phyloP scores from a whole-genome alignment of 2,329 filamentous ascomycete species.

The Coniochaeta ligniaria region DNA sequence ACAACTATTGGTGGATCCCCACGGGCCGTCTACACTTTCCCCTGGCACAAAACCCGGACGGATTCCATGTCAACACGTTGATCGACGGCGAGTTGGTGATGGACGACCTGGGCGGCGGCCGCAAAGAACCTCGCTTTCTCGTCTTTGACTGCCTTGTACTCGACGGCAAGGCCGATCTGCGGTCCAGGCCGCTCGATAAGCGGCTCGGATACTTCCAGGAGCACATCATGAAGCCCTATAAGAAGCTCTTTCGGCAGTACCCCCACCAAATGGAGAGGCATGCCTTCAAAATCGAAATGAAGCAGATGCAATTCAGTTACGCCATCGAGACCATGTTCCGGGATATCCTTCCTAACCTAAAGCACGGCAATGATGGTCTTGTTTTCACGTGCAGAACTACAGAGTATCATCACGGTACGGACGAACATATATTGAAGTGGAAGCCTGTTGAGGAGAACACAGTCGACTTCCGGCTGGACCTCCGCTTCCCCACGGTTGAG shows the following conservation, averaged over 20 bases:
- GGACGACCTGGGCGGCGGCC: conserved; percentile 64
- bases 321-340: conserved; percentile 89
- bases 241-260: conserved; percentile 53
- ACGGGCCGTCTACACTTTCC: conserved; percentile 72
- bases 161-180: conserved; percentile 54
- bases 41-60: conserved; percentile 51
- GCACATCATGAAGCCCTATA: conserved; percentile 66
- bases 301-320: conserved; percentile 84
- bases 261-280: conserved; percentile 64
- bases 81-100: conserved; percentile 91
- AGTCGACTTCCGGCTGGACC: conserved; percentile 77
- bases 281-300: conserved; percentile 78
- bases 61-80: conserved; percentile 73
- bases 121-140: conserved; percentile 68
- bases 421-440: conserved; percentile 94
- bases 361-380: conserved; percentile 91
- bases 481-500: conserved; percentile 68
- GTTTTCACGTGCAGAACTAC: conserved; percentile 95
- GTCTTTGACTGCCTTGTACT: conserved; percentile 91
- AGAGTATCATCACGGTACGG: conserved; percentile 82
- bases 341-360: conserved; percentile 72
- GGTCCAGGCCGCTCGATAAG: conserved; percentile 81
- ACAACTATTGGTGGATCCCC: conserved; percentile 87
- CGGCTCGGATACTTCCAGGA: conserved; percentile 80
- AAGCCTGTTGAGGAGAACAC: conserved; percentile 95